These are phyloP conservation scores for Diaporthe destruens DNA, from an alignment of 2,329 filamentous ascomycete genomes.

Conservation along the genomic window DNA sequence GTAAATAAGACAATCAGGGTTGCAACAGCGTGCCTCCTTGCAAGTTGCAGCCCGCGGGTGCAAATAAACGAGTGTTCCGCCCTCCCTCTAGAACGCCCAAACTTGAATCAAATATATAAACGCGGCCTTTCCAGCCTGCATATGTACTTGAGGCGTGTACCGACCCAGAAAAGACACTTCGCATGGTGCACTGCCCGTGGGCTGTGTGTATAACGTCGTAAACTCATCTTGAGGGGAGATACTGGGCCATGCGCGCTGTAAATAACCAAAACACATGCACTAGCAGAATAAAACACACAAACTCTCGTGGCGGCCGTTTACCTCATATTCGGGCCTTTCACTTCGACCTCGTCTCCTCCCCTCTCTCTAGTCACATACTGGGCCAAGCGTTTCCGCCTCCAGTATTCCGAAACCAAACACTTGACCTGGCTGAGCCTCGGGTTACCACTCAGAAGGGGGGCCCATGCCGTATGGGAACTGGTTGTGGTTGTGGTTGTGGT, in stretches of 20 bases:
- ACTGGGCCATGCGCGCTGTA: constrained; percentile 32
- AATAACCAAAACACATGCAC: not conserved
- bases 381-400: no score
- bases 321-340: not conserved
- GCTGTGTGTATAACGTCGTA: constrained; percentile 7
- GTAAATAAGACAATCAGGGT: not conserved
- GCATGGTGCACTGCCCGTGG: not conserved
- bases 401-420: not conserved
- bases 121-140: not conserved
- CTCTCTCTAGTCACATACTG: no score
- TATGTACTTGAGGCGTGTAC: not conserved
- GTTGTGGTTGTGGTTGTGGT: constrained; percentile 21
- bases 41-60: not conserved
- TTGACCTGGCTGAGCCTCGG: not conserved
- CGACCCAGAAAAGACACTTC: not conserved
- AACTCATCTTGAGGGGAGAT: constrained; percentile 17
- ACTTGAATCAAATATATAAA: not conserved
- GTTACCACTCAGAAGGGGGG: constrained; percentile 44
- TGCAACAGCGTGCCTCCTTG: constrained; percentile 5
- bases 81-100: constrained; percentile 12
- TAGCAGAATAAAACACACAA: constrained; percentile 10
- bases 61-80: constrained; percentile 30
- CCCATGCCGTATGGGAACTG: constrained; percentile 46
- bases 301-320: not conserved
- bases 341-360: no score